Base-by-base conservation (phyloP, 1,284 basidiomycete species). In the Rhodotorula sp. region DNA sequence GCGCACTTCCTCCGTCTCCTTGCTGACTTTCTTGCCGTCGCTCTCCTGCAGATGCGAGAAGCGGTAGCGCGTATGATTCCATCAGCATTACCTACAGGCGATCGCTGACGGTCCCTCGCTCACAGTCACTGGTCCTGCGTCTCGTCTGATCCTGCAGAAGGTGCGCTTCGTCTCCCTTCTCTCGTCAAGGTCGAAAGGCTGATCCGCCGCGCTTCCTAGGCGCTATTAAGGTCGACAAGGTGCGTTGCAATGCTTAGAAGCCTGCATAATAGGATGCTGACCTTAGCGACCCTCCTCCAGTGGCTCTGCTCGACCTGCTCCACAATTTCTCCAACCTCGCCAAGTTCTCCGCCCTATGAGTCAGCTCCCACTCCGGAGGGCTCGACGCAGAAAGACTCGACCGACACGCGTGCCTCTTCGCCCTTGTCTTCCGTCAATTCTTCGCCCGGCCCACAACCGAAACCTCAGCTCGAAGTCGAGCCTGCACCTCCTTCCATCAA, bases 91-190 rank as follows among this genome's bases (percentile, higher is more conserved):
- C 34, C 30, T 13, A 40, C 30, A 26, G n/a, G 2, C 31, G 24
- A 3, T 15, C 31, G 34, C 18, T 16, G n/a, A 34, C 50, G 28
- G n/a, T n/a, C 48, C 31, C 44, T 7, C 26, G 4, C 28, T 10
- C 40, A 11, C 53, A 73, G 71, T 51, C 72, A 73, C 55, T 69
- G 72, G 72, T 20, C n/a, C 40, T 57, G 56, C 40, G n/a, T 57
- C 40, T 24, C 56, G n/a, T 16, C 22, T 18, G 26, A 31, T 11
- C 37, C 54, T 9, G 22, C 54, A 10, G 54, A 37, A 11, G 13
- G 54, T 55, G 54, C 31, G 34, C 37, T 1, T 26, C 20, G 4
- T 55, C 20, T 22, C 4, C 10, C 54, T 37, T 9, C 31, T 34
- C 22, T 24, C 34, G 34, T 15, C 9, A 8, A 22, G 20, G 15